Evolutionary conservation across 2,329 filamentous ascomycete species (phyloP), one percentile per base, ranked within the genome.

Genomic region (Aspergillus sp.): DNA sequence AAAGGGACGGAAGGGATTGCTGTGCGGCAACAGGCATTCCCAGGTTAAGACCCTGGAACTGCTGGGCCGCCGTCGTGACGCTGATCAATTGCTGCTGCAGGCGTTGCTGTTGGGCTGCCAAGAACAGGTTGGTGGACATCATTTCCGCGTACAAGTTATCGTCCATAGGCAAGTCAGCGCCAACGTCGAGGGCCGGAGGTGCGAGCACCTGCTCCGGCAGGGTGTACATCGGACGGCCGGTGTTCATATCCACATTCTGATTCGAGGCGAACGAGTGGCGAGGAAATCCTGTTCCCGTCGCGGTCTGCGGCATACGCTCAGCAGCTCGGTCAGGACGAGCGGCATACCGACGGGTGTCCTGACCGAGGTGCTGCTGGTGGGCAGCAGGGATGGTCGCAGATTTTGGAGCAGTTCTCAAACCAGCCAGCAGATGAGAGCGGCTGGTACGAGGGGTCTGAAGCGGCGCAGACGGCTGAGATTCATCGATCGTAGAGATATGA

Each of bases 71-170:
- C 45, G 84, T 83, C 61, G 91, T 93, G 20, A 96, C 83, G 55
- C 76, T 87, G 58, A 89, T 81, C 56, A 97, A 79, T 72, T 97
- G 90, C 72, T 96, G 90, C 72, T 97, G 90, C 45, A 97, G 82
- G 55, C 88, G 86, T 73, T 95, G 90, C 72, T 97, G 91, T 71
- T 95, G 90, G 64, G 95, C 89, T 37, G 90, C 89, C 44, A 98
- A 79, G 64, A 94, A 95, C 65, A 93, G 74, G 68, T 96, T 95
- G 61, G 90, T 94, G 49, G 89, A 86, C 62, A 96, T 81, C 54
- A 97, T 77, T 70, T 95, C 89, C 46, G 90, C 88, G 57, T 95
- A 93, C 46, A 94, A 70, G 52, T 82, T 85, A 45, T 90, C 89
- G 61, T 97, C 93, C 73, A 95, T 87, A 58, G 84, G 78, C 52